A percentile compares a stretch with the other conserved stretches of the same genome.
phyloP scores from a whole-genome alignment of 1,284 basidiomycete genomes.

The Kwoniella shivajii region DNA sequence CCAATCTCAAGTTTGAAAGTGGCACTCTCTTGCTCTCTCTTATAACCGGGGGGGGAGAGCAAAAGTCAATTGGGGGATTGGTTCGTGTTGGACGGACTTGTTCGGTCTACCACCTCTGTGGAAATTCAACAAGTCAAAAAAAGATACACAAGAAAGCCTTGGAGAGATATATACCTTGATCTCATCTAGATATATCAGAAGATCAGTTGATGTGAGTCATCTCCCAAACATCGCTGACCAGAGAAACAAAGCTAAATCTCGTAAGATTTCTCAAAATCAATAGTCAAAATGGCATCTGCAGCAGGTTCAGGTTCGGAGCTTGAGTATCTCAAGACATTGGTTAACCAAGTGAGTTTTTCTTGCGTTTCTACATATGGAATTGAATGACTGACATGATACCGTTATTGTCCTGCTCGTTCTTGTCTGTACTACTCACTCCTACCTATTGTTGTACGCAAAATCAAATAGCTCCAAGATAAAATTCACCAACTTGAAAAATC shows the following conservation, averaged over 20 bases:
- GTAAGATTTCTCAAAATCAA: too few species aligned
- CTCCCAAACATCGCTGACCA: too few species aligned
- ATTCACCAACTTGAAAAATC: slow-evolving; percentile 47
- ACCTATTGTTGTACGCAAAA: too few species aligned
- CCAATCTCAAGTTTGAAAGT: neutral
- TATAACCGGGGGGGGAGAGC: too few species aligned
- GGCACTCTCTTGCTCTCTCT: too few species aligned
- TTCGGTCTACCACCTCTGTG: too few species aligned
- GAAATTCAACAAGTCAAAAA: neutral
- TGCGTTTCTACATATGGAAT: too few species aligned
- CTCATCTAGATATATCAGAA: slow-evolving; percentile 1
- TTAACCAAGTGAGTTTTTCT: slow-evolving; percentile 63
- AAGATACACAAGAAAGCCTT: neutral
- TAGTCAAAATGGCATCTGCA: slow-evolving; percentile 16
- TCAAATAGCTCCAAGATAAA: slow-evolving; percentile 49
- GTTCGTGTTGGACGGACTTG: neutral
- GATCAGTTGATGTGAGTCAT: too few species aligned
- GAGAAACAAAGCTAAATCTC: too few species aligned
- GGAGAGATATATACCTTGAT: neutral
- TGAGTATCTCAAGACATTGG: slow-evolving; percentile 85
- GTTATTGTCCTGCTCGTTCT: too few species aligned
- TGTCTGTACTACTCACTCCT: too few species aligned
- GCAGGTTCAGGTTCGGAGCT: slow-evolving; percentile 60
- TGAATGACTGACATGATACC: too few species aligned
- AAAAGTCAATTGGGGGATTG: neutral